These are phyloP conservation scores for Patellifolia procumbens DNA, from an alignment of 179 eudicot genomes.

Conservation along the genomic window DNA sequence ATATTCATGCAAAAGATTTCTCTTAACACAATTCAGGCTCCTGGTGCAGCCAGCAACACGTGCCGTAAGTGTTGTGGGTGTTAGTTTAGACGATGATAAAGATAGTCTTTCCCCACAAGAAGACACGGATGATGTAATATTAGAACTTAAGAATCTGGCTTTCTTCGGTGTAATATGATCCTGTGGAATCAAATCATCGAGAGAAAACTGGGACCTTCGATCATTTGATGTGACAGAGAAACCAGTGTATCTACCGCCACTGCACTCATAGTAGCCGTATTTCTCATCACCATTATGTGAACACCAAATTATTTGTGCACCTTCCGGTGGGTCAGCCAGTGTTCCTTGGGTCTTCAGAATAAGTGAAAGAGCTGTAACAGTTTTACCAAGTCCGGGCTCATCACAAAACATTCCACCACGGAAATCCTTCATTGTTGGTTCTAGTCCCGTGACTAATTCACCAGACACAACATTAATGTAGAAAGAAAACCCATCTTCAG, in stretches of 20 bases:
- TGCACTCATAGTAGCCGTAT: constrained; percentile 89
- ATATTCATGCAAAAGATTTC: constrained; percentile 57
- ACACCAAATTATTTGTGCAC: constrained; percentile 65
- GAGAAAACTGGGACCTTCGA: constrained; percentile 58
- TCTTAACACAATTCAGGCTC: constrained; percentile 49
- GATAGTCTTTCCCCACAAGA: constrained; percentile 34
- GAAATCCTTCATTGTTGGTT: constrained; percentile 70
- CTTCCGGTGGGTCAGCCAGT: constrained; percentile 73
- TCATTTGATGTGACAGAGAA: constrained; percentile 38
- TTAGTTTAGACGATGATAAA: constrained; percentile 27
- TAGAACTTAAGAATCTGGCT: constrained; percentile 23
- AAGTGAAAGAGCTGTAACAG: constrained; percentile 88
- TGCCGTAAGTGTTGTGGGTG: constrained; percentile 31
- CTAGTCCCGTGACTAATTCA: constrained; percentile 50
- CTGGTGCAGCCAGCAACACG: constrained; percentile 37
- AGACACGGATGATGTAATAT: constrained; percentile 29
- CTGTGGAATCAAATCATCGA: constrained; percentile 49
- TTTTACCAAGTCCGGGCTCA: constrained; percentile 98
- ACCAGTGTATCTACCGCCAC: constrained; percentile 38
- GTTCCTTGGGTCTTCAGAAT: constrained; percentile 94
- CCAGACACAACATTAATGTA: constrained; percentile 75
- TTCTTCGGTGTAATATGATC: constrained; percentile 33
- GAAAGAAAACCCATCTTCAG: constrained; percentile 71
- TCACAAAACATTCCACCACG: constrained; percentile 97
- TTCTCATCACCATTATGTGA: constrained; percentile 59